These are phyloP conservation scores for Leishmania major DNA, from an alignment of 208 protist species.

Conservation along the genomic window DNA sequence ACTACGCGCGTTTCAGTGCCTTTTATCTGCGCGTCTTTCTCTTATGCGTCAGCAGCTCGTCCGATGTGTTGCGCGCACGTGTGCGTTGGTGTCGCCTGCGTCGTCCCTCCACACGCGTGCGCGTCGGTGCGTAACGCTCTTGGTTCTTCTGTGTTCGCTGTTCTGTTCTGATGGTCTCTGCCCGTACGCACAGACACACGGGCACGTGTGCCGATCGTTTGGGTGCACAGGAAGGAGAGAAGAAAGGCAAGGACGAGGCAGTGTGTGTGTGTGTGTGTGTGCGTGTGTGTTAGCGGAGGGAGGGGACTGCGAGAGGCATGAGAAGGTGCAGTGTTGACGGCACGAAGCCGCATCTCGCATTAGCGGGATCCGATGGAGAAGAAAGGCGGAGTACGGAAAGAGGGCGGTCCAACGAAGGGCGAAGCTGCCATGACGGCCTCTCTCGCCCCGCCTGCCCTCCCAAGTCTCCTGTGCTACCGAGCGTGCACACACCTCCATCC, in stretches of 20 bases:
- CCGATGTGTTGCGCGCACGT: not conserved
- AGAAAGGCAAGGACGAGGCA: not conserved
- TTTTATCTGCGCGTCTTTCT: not conserved
- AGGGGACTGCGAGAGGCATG: not conserved
- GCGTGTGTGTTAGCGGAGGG: too few species aligned
- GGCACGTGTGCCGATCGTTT: not conserved
- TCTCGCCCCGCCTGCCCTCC: too few species aligned
- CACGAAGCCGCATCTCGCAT: not conserved
- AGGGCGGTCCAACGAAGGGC: not conserved
- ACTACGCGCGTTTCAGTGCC: not conserved
- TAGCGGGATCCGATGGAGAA: not conserved
- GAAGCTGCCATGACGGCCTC: not conserved
- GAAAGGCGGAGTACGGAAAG: too few species aligned
- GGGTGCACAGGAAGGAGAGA: not conserved
- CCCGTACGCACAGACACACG: not conserved
- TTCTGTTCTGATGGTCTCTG: not conserved
- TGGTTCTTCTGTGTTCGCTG: not conserved
- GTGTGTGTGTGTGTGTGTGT: too few species aligned
- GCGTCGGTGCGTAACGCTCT: not conserved
- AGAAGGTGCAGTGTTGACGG: too few species aligned
- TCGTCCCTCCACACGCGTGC: not conserved
- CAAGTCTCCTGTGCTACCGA: not conserved
- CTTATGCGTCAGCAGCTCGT: not conserved
- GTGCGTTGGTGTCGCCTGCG: not conserved
- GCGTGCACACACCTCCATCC: not conserved